Evolutionary conservation across 768 basidiomycete species (phyloP).

Genomic region (Tylopilus balloui): DNA sequence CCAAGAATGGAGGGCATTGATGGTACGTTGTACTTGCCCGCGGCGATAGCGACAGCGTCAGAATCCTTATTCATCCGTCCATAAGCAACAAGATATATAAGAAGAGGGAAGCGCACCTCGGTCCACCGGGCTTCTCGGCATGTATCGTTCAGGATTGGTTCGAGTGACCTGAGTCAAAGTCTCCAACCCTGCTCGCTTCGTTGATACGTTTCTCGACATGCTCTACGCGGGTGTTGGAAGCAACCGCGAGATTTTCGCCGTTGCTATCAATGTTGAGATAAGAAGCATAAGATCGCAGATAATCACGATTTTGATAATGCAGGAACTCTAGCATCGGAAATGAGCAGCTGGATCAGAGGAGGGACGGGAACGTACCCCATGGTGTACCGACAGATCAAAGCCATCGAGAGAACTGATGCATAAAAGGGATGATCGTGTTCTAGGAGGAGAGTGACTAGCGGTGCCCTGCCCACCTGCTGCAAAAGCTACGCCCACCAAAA

Average conservation of each 20-base stretch:
- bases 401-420: conserved; percentile 10
- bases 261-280: conserved; percentile 21
- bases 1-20: conserved; percentile 15
- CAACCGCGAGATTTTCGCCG: conserved; percentile 35
- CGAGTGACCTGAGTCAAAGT: conserved; percentile 4
- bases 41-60: conserved; percentile 14
- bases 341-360: not conserved
- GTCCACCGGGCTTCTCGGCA: conserved; percentile 32
- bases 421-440: not conserved
- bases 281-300: conserved; percentile 22
- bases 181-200: conserved; percentile 10
- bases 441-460: too few species aligned
- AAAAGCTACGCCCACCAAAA: not conserved
- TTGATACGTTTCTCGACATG: conserved; percentile 37
- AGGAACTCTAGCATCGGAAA: conserved; percentile 23
- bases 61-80: conserved; percentile 7
- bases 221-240: conserved; percentile 49
- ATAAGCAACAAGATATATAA: not conserved
- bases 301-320: conserved; percentile 33
- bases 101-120: conserved; percentile 6
- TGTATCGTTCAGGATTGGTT: conserved; percentile 6
- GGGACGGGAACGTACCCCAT: conserved; percentile 5
- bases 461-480: not conserved
- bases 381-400: conserved; percentile 14
- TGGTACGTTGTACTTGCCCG: conserved; percentile 11